Percentiles rank a stretch among this genome's conserved stretches.
phyloP scores from a whole-genome alignment of 106 monocot genomes.

The Dioscorea dumetorum region DNA sequence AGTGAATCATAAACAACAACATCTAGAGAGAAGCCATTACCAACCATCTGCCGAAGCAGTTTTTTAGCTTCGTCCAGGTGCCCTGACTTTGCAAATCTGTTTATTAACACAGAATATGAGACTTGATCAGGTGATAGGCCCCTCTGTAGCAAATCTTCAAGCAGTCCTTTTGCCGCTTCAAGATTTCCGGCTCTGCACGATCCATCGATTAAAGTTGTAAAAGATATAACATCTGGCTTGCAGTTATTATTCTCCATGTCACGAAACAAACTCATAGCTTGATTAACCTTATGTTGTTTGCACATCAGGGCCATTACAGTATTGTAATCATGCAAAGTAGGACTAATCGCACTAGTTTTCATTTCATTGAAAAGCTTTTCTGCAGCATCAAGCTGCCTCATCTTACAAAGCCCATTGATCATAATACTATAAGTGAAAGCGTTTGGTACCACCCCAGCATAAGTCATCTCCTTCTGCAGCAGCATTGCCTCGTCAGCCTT shows the following conservation, averaged over 20 bases:
- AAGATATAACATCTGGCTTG: slow-evolving; percentile 53
- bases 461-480: slow-evolving; percentile 49
- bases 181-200: slow-evolving; percentile 42
- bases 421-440: slow-evolving; percentile 64
- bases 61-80: slow-evolving; percentile 49
- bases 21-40: slow-evolving; percentile 54
- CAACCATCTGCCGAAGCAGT: slow-evolving; percentile 59
- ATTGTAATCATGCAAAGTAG: slow-evolving; percentile 54
- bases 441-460: slow-evolving; percentile 42
- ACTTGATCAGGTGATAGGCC: slow-evolving; percentile 58
- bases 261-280: slow-evolving; percentile 37
- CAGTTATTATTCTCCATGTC: slow-evolving; percentile 33
- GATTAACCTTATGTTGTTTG: slow-evolving; percentile 31
- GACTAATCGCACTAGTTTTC: slow-evolving; percentile 36
- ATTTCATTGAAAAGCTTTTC: slow-evolving; percentile 50
- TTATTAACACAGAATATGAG: slow-evolving; percentile 65
- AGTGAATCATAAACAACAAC: slow-evolving; percentile 59
- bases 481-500: slow-evolving; percentile 46
- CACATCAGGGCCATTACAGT: slow-evolving; percentile 50
- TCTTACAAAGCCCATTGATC: slow-evolving; percentile 88
- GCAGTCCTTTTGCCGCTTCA: slow-evolving; percentile 38
- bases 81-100: slow-evolving; percentile 46
- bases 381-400: slow-evolving; percentile 44
- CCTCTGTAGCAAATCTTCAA: slow-evolving; percentile 45
- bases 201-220: slow-evolving; percentile 53